Conservation (phyloP, 176 grass and related monocot species). For the Oryza coarctata region DNA sequence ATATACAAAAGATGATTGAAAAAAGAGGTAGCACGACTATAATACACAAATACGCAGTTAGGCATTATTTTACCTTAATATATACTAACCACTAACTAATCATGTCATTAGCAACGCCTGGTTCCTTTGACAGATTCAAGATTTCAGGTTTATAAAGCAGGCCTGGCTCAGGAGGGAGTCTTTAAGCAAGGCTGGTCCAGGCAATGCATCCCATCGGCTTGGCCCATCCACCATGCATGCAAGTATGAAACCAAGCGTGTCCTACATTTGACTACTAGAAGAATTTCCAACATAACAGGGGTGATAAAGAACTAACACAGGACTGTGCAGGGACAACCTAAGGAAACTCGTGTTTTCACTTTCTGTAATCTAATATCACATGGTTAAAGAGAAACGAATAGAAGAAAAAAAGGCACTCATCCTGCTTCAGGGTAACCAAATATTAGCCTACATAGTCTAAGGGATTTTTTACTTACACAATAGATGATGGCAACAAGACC, state of each 20-base stretch:
- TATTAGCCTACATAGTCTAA: neutral
- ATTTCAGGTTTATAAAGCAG: too few species aligned
- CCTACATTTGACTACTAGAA: neutral
- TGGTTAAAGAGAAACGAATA: neutral
- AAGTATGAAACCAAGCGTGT: neutral
- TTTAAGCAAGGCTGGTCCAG: neutral
- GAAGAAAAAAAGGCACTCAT: neutral
- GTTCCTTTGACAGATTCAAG: neutral
- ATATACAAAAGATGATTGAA: neutral
- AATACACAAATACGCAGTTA: neutral
- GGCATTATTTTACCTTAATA: neutral
- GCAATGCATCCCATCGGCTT: neutral
- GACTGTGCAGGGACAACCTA: neutral
- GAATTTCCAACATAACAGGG: neutral
- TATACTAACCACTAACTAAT: neutral
- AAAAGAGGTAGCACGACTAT: neutral
- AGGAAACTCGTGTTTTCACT: neutral
- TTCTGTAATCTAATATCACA: neutral
- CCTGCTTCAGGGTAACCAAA: neutral
- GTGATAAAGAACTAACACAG: neutral
- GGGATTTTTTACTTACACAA: slow-evolving; percentile 21
- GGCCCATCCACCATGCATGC: neutral
- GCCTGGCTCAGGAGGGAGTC: neutral
- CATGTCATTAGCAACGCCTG: neutral
- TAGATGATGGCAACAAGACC: slow-evolving; percentile 39